These are phyloP conservation scores for Chaetomiaceae sp. DNA, from an alignment of 2,329 filamentous ascomycete genomes.

Conservation along the genomic window DNA sequence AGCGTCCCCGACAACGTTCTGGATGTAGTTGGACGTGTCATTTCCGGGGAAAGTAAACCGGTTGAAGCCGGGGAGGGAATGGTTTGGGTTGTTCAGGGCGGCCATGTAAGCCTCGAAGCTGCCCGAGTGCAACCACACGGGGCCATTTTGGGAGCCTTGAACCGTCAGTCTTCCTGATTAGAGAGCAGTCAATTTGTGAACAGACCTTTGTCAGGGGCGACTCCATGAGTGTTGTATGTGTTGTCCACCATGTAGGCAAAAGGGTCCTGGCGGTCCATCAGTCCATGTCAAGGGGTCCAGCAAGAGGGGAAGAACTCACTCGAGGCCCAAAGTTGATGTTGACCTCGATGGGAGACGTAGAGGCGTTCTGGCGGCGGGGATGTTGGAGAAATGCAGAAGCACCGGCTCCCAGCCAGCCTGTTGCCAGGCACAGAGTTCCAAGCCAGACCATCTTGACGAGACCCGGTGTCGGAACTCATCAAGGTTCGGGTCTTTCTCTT, in stretches of 20 bases:
- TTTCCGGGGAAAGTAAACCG: neutral
- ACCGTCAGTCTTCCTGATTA: neutral
- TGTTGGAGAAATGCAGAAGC: no score
- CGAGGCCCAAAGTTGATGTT: neutral
- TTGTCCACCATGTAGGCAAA: slow-evolving; percentile 2
- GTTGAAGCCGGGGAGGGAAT: neutral
- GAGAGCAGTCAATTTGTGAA: neutral
- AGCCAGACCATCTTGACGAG: no score
- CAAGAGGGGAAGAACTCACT: neutral
- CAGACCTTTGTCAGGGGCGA: neutral
- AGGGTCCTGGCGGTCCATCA: neutral
- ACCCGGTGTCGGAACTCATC: neutral
- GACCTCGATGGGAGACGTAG: neutral
- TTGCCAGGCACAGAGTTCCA: no score
- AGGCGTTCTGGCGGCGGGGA: no score
- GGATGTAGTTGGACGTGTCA: neutral
- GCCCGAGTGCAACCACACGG: neutral
- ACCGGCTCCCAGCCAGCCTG: no score
- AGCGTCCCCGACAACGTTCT: neutral
- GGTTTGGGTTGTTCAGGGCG: neutral
- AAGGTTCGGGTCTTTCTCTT: neutral
- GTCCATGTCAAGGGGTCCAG: neutral
- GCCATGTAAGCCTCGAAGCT: neutral
- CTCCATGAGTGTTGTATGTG: neutral
- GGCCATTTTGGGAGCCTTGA: neutral